These are phyloP conservation scores for Wickerhamomyces tratensis DNA, from an alignment of 805 yeast genomes.

Conservation along the genomic window DNA sequence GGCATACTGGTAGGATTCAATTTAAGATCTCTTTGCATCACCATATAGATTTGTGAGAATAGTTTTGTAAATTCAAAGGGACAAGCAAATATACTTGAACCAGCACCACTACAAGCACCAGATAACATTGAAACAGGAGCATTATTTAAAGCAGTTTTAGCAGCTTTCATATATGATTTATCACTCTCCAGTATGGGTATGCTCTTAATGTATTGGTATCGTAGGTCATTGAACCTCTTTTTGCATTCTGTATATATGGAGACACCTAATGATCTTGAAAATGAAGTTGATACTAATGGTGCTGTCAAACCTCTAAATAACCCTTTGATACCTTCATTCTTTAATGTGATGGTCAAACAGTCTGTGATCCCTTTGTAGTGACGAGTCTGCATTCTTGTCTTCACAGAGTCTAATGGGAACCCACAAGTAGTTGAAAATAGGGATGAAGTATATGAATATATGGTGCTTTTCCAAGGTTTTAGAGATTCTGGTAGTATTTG, in stretches of 20 bases:
- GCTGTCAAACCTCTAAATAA: slow-evolving; percentile 72
- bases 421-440: slow-evolving; percentile 60
- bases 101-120: slow-evolving; percentile 54
- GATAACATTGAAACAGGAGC: slow-evolving; percentile 40
- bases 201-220: slow-evolving; percentile 10
- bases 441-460: slow-evolving; percentile 57
- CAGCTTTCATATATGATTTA: slow-evolving; percentile 4
- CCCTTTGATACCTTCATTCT: slow-evolving; percentile 56
- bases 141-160: slow-evolving; percentile 21
- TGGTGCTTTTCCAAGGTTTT: slow-evolving; percentile 44
- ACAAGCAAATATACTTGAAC: slow-evolving; percentile 57
- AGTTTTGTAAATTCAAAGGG: slow-evolving; percentile 83
- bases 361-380: slow-evolving; percentile 45
- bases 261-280: slow-evolving; percentile 57
- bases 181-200: slow-evolving; percentile 2
- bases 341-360: slow-evolving; percentile 46
- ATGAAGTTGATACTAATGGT: slow-evolving; percentile 57
- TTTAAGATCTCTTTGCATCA: slow-evolving; percentile 22
- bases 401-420: slow-evolving; percentile 79
- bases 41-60: slow-evolving; percentile 58
- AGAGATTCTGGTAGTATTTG: slow-evolving; percentile 37
- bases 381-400: slow-evolving; percentile 80
- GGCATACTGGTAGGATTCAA: slow-evolving; percentile 24
- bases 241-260: slow-evolving; percentile 49
- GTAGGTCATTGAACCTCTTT: slow-evolving; percentile 25